These are phyloP conservation scores for Colletotrichum theobromicola DNA, from an alignment of 2,329 filamentous ascomycete species.

Conservation along the genomic window DNA sequence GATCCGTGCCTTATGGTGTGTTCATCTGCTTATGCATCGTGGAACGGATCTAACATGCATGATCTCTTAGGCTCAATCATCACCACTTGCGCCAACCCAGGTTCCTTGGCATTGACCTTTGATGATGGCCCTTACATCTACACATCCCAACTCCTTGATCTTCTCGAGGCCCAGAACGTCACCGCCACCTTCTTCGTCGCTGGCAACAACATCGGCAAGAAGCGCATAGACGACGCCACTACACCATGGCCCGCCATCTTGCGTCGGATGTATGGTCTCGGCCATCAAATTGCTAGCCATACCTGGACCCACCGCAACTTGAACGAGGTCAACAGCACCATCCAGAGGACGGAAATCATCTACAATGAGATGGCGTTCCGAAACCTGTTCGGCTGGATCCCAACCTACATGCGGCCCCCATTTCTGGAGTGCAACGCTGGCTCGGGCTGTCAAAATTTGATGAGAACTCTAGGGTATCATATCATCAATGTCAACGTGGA, in stretches of 20 bases:
- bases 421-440: slow-evolving; percentile 30
- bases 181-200: slow-evolving; percentile 49
- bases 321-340: slow-evolving; percentile 25
- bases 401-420: slow-evolving; percentile 50
- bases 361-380: slow-evolving; percentile 35
- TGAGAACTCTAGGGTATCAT: slow-evolving; percentile 56
- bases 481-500: slow-evolving; percentile 63
- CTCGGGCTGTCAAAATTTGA: slow-evolving; percentile 18
- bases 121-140: slow-evolving; percentile 52
- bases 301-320: slow-evolving; percentile 42
- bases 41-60: slow-evolving; percentile 23
- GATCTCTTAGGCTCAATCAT: slow-evolving; percentile 33
- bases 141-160: slow-evolving; percentile 46
- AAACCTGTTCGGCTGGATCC: slow-evolving; percentile 47
- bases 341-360: slow-evolving; percentile 30
- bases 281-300: slow-evolving; percentile 52
- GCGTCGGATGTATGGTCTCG: slow-evolving; percentile 43
- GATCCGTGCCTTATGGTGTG: slow-evolving; percentile 43
- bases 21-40: slow-evolving; percentile 25
- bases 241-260: slow-evolving; percentile 41
- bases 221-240: slow-evolving; percentile 41
- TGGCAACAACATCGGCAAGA: slow-evolving; percentile 46
- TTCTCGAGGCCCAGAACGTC: slow-evolving; percentile 33
- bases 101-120: slow-evolving; percentile 49
- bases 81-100: slow-evolving; percentile 39